phyloP scores from a whole-genome alignment of 768 basidiomycete genomes.

The Russula sp. region DNA sequence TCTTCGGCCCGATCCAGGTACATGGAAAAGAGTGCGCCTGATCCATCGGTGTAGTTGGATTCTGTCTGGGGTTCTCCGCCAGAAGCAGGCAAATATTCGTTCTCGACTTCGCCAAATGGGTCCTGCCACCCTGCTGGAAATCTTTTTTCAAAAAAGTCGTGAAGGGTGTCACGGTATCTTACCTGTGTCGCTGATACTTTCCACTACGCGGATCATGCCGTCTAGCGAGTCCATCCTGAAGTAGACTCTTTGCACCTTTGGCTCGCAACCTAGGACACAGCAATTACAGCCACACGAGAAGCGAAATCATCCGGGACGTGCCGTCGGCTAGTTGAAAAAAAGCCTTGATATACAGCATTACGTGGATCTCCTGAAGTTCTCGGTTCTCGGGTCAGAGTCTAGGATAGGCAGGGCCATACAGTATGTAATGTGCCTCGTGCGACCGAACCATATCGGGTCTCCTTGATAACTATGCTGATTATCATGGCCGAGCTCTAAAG shows the following conservation, averaged over 20 bases:
- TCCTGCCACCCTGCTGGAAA: not conserved
- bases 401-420: too few species aligned
- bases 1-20: slow-evolving; percentile 14
- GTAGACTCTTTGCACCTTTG: too few species aligned
- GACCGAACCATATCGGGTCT: too few species aligned
- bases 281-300: too few species aligned
- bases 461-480: too few species aligned
- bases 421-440: too few species aligned
- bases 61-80: slow-evolving; percentile 2
- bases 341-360: too few species aligned
- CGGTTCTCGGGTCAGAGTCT: too few species aligned
- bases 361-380: too few species aligned
- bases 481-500: not conserved
- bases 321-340: too few species aligned
- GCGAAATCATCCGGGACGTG: too few species aligned
- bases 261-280: too few species aligned
- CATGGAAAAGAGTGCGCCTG: slow-evolving; percentile 15
- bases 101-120: slow-evolving; percentile 4
- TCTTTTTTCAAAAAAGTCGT: not conserved
- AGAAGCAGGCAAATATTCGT: not conserved
- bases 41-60: slow-evolving; percentile 8
- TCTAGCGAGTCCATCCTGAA: not conserved
- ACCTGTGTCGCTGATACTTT: not conserved
- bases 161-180: not conserved
- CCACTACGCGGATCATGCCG: not conserved